Evolutionary conservation across 2,329 filamentous ascomycete genomes (phyloP), one percentile per base, ranked within the genome.

Genomic region (Aaosphaeria arxii): DNA sequence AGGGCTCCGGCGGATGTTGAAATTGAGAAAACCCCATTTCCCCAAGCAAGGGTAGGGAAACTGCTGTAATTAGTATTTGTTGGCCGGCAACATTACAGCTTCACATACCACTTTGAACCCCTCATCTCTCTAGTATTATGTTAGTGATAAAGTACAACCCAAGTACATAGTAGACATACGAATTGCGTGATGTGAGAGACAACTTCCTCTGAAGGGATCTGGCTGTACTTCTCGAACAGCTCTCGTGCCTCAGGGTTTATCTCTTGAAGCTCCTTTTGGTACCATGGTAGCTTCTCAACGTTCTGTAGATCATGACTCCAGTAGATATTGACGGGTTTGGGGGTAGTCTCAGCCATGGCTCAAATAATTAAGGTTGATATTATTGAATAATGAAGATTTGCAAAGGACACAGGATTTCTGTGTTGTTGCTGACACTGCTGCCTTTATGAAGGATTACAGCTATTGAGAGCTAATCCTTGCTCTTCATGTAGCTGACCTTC

Each of bases 181-280:
- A 71, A 59, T 35, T 60, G 46, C 42, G 61, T 59, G 40, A 74
- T 63, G 47, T 74, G 71, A 11, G 59, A n/a, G 7, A 64, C 54
- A 6, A 74, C 62, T 11, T 70, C 52, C 29, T 61, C 62, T 1
- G 64, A 40, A 2, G 67, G 60, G 3, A 74, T 57, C 28, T 65
- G 64, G 55, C 67, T 69, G 54, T 74, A 74, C 6, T 56, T 64
- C 47, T 73, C 69, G 11, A 74, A 63, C 11, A 74, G 50, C 6
- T 70, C 55, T 32, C 60, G 54, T 3, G 68, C 63, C 11, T 52
- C 55, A 9, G 63, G 58, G 29, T 57, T 56, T 3, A 72, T 50
- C 9, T 67, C 54, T 11, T 55, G 50, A 4, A 67, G 36, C 5
- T 69, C 57, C n/a, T 58, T 58, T n/a, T 54, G 52, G 40, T 62